Conservation (phyloP, 2,329 filamentous ascomycete species). For the Diplodia scrobiculata region DNA sequence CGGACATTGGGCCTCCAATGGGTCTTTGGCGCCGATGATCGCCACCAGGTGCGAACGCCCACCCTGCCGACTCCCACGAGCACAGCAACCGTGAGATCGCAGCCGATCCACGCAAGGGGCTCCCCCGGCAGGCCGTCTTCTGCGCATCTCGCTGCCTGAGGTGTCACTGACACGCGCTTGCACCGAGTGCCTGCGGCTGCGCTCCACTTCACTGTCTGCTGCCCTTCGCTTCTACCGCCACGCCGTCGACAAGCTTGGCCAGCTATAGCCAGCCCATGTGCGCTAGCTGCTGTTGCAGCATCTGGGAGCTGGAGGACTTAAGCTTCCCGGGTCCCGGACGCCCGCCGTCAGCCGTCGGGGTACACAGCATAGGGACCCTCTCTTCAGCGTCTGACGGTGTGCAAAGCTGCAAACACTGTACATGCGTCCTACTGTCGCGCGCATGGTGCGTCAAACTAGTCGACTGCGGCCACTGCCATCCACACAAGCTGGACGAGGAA, state of each 20-base stretch:
- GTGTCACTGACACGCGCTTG: constrained; percentile 14
- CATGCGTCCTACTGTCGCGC: constrained; percentile 11
- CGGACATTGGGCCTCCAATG: constrained; percentile 7
- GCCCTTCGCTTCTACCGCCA: constrained; percentile 2
- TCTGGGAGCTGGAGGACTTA: background rate
- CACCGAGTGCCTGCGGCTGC: constrained; percentile 14
- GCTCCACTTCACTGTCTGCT: background rate
- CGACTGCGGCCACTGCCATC: constrained; percentile 1
- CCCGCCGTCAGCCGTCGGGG: background rate
- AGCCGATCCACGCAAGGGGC: constrained; percentile 19
- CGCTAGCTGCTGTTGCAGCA: constrained; percentile 6
- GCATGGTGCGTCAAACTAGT: constrained; percentile 8
- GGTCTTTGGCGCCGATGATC: constrained; percentile 8
- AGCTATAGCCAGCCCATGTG: background rate
- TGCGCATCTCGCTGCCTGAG: background rate
- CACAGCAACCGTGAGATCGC: constrained; percentile 9
- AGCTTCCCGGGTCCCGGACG: background rate
- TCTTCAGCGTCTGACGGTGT: constrained; percentile 26
- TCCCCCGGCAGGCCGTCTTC: background rate
- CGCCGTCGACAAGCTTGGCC: background rate
- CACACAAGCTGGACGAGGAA: constrained; percentile 7
- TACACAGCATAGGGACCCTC: constrained; percentile 6
- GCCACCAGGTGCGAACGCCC: constrained; percentile 9
- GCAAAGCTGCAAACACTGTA: constrained; percentile 28
- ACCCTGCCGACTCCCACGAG: constrained; percentile 1